Evolutionary conservation across 2,329 filamentous ascomycete genomes (phyloP).

Genomic region (Remersonia thermophila): DNA sequence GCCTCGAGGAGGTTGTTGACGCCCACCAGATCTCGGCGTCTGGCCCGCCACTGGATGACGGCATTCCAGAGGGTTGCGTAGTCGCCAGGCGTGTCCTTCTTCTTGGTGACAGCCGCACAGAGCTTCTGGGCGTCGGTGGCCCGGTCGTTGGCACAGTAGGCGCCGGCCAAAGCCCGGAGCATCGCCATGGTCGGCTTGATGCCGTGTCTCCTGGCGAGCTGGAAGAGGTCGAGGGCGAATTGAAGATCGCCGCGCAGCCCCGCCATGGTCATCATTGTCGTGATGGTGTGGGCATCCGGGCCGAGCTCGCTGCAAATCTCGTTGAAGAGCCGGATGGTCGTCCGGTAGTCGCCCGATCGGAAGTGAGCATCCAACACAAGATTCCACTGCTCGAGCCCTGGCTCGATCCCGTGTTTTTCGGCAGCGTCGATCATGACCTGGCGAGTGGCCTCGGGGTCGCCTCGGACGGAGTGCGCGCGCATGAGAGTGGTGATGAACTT

Average conservation of each 20-base stretch:
- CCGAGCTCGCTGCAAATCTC: constrained; percentile 36
- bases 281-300: constrained; percentile 55
- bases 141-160: constrained; percentile 47
- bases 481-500: constrained; percentile 46
- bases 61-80: constrained; percentile 65
- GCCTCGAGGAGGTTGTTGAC: constrained; percentile 35
- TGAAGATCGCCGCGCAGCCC: constrained; percentile 62
- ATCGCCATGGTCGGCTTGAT: constrained; percentile 44
- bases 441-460: constrained; percentile 47
- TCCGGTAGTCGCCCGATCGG: constrained; percentile 53
- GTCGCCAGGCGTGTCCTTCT: constrained; percentile 33
- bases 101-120: constrained; percentile 41
- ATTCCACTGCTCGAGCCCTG: constrained; percentile 58
- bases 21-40: constrained; percentile 40
- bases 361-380: constrained; percentile 60
- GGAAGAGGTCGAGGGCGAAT: constrained; percentile 52
- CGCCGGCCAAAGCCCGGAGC: constrained; percentile 53
- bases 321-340: constrained; percentile 52
- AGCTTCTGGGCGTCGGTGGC: constrained; percentile 45
- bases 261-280: constrained; percentile 60
- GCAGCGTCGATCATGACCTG: constrained; percentile 50
- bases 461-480: constrained; percentile 57
- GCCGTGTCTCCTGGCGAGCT: constrained; percentile 42
- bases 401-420: constrained; percentile 37
- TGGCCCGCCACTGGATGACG: constrained; percentile 57